phyloP scores from a whole-genome alignment of 768 basidiomycete species.

The Lactarius trivialis region DNA sequence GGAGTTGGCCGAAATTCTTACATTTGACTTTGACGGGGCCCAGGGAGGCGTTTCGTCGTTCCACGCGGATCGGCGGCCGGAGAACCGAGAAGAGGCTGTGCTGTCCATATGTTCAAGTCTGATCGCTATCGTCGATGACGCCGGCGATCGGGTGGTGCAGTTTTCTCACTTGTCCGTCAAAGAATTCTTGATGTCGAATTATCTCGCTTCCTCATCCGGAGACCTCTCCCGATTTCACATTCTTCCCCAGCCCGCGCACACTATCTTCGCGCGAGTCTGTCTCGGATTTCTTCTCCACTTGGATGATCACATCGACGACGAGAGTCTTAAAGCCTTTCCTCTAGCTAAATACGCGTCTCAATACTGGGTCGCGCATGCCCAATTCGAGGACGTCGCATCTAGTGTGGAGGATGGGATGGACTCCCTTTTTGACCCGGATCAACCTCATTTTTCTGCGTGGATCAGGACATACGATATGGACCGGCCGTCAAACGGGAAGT shows the following conservation, averaged over 20 bases:
- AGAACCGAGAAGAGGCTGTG: neutral
- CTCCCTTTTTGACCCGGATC: conserved; percentile 1
- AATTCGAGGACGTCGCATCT: neutral
- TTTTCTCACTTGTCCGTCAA: neutral
- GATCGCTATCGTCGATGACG: neutral
- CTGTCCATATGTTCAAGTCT: neutral
- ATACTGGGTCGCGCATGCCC: neutral
- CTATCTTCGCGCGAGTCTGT: neutral
- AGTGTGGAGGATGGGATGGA: neutral
- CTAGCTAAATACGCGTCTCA: neutral
- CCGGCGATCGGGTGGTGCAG: neutral
- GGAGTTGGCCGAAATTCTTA: neutral
- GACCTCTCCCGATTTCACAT: neutral
- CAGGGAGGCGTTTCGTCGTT: neutral
- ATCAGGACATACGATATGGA: neutral
- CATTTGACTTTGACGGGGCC: neutral
- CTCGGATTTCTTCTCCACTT: neutral
- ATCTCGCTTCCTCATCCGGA: neutral
- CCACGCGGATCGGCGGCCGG: neutral
- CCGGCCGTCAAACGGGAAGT: neutral
- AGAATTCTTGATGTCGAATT: neutral
- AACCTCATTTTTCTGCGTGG: conserved; percentile 1
- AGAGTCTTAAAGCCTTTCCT: neutral
- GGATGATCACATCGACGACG: neutral
- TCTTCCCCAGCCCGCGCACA: neutral